Evolutionary conservation across 306 rosid species (phyloP).

Genomic region (Lathyrus oleraceus): DNA sequence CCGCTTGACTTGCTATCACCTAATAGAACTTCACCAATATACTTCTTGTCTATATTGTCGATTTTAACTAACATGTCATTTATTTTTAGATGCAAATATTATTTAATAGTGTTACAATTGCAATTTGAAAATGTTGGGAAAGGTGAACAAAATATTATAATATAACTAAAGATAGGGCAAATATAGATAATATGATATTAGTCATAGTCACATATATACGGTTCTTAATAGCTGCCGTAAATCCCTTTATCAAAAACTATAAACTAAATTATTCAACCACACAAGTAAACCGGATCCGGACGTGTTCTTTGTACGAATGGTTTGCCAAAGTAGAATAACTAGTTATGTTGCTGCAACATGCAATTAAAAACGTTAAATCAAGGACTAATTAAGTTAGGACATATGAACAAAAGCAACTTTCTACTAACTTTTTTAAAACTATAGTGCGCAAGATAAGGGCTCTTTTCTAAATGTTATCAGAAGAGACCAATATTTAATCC

Average conservation of each 20-base stretch:
- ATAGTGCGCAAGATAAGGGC: slow-evolving; percentile 32
- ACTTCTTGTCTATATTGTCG: too few species aligned
- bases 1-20: too few species aligned
- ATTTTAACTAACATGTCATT: too few species aligned
- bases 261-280: background rate
- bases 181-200: background rate
- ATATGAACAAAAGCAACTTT: slow-evolving; percentile 3
- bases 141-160: too few species aligned
- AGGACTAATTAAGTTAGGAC: slow-evolving; percentile 20
- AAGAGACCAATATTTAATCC: slow-evolving; percentile 18
- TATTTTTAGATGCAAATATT: too few species aligned
- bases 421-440: background rate
- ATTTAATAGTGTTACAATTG: too few species aligned
- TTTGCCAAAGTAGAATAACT: background rate
- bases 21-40: too few species aligned
- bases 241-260: too few species aligned
- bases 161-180: background rate
- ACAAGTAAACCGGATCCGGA: background rate
- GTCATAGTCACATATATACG: background rate
- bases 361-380: slow-evolving; percentile 6
- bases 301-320: background rate
- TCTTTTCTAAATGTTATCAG: slow-evolving; percentile 12
- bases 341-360: slow-evolving; percentile 2
- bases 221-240: too few species aligned
- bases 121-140: too few species aligned